These are phyloP conservation scores for Dentipellis fragilis DNA, from an alignment of 768 basidiomycete genomes.

Conservation along the genomic window DNA sequence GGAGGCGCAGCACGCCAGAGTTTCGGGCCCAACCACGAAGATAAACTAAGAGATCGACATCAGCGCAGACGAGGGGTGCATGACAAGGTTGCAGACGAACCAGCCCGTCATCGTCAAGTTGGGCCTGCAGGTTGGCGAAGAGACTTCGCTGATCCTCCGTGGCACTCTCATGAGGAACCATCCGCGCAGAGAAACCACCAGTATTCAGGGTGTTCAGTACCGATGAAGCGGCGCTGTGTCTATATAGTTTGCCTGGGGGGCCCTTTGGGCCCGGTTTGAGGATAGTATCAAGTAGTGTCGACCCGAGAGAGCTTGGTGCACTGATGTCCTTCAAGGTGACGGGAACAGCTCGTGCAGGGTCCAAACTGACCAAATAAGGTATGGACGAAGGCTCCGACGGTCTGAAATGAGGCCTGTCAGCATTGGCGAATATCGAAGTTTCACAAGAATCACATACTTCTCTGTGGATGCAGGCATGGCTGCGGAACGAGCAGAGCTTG, in stretches of 20 bases:
- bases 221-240: constrained; percentile 5
- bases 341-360: constrained; percentile 4
- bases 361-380: not conserved
- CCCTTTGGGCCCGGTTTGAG: constrained; percentile 4
- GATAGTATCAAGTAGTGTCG: constrained; percentile 2
- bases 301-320: not conserved
- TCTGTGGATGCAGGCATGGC: too few relatives aligned
- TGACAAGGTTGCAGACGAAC: not conserved
- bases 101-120: constrained; percentile 9
- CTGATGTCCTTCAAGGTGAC: constrained; percentile 12
- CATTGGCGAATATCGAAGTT: not conserved
- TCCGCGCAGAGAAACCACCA: constrained; percentile 13
- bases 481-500: not conserved
- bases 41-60: constrained; percentile 5
- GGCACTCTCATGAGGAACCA: constrained; percentile 7
- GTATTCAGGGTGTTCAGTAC: constrained; percentile 13
- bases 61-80: not conserved
- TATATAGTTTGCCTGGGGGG: constrained; percentile 16
- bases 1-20: constrained; percentile 11
- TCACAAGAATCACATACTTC: not conserved
- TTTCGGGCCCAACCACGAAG: constrained; percentile 8
- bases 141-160: constrained; percentile 1
- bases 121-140: constrained; percentile 7
- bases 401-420: not conserved
- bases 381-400: too few relatives aligned